Evolutionary conservation across 2,329 filamentous ascomycete genomes (phyloP).

Genomic region (Setomelanomma holmii): DNA sequence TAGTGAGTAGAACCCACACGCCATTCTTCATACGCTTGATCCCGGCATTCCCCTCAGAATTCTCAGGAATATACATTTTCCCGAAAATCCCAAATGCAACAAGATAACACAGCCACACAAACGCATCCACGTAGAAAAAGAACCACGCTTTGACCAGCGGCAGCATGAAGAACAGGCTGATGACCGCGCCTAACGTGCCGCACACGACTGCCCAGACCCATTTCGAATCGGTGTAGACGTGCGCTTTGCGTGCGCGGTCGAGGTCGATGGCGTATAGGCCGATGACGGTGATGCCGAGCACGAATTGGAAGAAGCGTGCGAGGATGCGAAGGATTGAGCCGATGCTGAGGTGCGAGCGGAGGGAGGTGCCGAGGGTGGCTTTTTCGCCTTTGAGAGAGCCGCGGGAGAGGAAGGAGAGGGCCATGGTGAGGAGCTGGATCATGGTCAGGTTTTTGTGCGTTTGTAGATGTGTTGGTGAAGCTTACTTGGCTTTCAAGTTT

Average conservation of each 20-base stretch:
- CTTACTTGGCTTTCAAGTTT: conserved; percentile 1
- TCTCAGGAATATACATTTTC: conserved; percentile 75
- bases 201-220: conserved; percentile 64
- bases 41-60: conserved; percentile 68
- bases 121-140: conserved; percentile 71
- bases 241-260: conserved; percentile 54
- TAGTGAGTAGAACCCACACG: conserved; percentile 81
- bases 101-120: conserved; percentile 79
- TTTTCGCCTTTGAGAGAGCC: conserved; percentile 42
- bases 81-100: conserved; percentile 85
- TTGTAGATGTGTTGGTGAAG: neutral
- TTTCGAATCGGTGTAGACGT: conserved; percentile 43
- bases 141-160: conserved; percentile 60
- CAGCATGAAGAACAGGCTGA: conserved; percentile 66
- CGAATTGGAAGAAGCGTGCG: conserved; percentile 78
- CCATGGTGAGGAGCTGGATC: conserved; percentile 29
- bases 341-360: conserved; percentile 27
- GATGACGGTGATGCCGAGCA: conserved; percentile 76
- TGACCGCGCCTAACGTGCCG: conserved; percentile 30
- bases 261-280: conserved; percentile 67
- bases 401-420: conserved; percentile 38
- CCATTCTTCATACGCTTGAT: conserved; percentile 83
- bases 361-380: conserved; percentile 26
- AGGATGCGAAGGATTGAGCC: conserved; percentile 56
- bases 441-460: conserved; percentile 4